Evolutionary conservation across 2,329 filamentous ascomycete genomes (phyloP).

Genomic region (Penicillium sp.): DNA sequence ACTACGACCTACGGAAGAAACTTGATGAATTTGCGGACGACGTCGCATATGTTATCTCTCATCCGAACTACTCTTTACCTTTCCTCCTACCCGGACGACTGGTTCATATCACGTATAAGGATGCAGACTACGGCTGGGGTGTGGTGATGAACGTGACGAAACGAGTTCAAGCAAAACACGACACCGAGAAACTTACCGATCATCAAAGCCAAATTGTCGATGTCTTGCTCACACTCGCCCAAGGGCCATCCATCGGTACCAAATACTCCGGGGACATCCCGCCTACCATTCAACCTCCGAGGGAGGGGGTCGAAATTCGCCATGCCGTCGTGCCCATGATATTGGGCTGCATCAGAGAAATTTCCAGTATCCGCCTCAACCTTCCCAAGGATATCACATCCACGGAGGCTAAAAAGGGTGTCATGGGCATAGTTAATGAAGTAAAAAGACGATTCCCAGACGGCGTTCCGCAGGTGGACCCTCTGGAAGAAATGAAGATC

Average conservation of each 20-base stretch:
- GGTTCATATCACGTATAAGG: constrained; percentile 77
- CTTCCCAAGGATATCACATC: constrained; percentile 74
- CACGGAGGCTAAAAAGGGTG: constrained; percentile 66
- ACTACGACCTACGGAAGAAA: constrained; percentile 86
- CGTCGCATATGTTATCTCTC: constrained; percentile 87
- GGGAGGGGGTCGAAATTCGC: constrained; percentile 64
- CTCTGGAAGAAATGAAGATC: constrained; percentile 95
- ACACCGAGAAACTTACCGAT: constrained; percentile 66
- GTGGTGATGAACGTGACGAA: constrained; percentile 74
- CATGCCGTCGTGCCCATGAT: constrained; percentile 86
- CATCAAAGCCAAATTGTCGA: constrained; percentile 83
- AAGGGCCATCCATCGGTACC: constrained; percentile 52
- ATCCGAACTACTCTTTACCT: constrained; percentile 80
- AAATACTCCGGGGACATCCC: constrained; percentile 66
- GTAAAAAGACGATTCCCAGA: constrained; percentile 88
- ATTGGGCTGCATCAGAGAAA: constrained; percentile 78
- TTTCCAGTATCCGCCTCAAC: constrained; percentile 82
- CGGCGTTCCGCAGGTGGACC: constrained; percentile 83
- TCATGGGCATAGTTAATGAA: constrained; percentile 71
- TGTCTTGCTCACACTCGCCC: constrained; percentile 69
- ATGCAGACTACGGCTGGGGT: constrained; percentile 91
- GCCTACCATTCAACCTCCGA: constrained; percentile 61
- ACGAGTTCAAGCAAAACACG: constrained; percentile 66
- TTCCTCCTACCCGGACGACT: constrained; percentile 88
- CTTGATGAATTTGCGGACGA: constrained; percentile 82